Percentiles rank a stretch among this genome's conserved stretches.
Conservation (phyloP, 1,284 basidiomycete genomes). For the Cutaneotrichosporon arboriforme region DNA sequence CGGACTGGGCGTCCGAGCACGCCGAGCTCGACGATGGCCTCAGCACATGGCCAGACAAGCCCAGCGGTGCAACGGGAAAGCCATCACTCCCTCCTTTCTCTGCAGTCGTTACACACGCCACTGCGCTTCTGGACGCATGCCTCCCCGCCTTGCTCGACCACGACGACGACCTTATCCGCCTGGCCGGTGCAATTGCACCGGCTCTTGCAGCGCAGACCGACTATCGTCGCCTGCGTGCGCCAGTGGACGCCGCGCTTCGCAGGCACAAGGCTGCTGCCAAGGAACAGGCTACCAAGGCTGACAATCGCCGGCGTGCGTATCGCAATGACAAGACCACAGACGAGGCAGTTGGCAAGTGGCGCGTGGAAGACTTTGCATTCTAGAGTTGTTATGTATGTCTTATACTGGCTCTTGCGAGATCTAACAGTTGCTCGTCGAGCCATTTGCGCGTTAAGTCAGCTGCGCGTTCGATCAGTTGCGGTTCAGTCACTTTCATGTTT, state of each 20-base stretch:
- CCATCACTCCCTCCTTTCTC: conserved; percentile 9
- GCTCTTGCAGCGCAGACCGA: conserved; percentile 37
- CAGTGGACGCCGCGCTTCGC: conserved; percentile 42
- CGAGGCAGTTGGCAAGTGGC: conserved; percentile 42
- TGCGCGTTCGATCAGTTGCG: too few relatives aligned
- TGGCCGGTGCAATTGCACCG: conserved; percentile 32
- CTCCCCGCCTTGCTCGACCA: conserved; percentile 36
- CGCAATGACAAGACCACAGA: conserved; percentile 19
- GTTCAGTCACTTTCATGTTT: too few relatives aligned
- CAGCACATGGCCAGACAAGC: conserved; percentile 27
- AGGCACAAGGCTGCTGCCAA: conserved; percentile 23
- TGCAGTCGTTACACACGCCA: conserved; percentile 32
- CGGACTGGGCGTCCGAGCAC: conserved; percentile 32
- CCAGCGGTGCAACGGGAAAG: neutral
- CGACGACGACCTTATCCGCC: conserved; percentile 26
- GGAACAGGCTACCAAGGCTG: conserved; percentile 14
- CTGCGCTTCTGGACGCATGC: conserved; percentile 44
- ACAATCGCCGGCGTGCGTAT: neutral
- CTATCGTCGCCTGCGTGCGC: conserved; percentile 36
- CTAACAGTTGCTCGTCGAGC: neutral
- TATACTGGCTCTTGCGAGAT: neutral
- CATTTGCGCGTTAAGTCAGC: too few relatives aligned
- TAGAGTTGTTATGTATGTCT: conserved; percentile 14
- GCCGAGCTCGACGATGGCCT: conserved; percentile 27
- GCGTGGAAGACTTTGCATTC: conserved; percentile 43